Evolutionary conservation across 805 yeast species (phyloP).

Genomic region (Saturnispora halmiae): DNA sequence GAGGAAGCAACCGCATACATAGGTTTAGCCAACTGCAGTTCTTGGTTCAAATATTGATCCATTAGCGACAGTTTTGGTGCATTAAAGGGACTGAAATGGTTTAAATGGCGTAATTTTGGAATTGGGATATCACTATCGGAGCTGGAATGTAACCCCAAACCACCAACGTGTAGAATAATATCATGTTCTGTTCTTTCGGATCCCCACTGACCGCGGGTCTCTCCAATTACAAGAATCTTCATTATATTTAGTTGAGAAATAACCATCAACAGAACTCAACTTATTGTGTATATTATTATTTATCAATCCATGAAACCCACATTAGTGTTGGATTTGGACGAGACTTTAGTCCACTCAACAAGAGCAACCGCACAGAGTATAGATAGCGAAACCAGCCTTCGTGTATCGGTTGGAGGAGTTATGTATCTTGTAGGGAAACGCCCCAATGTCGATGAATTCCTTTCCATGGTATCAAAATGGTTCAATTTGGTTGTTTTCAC

Average conservation of each 20-base stretch:
- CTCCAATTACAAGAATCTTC: constrained; percentile 1
- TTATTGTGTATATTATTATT: not conserved
- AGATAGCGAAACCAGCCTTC: not conserved
- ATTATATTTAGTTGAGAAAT: constrained; percentile 23
- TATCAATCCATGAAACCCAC: constrained; percentile 26
- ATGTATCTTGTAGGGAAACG: constrained; percentile 85
- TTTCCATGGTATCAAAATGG: constrained; percentile 75
- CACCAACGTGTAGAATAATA: constrained; percentile 4
- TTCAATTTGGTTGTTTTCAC: constrained; percentile 86
- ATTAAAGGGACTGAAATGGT: constrained; percentile 51
- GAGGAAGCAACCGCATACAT: constrained; percentile 74
- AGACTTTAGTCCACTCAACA: constrained; percentile 80
- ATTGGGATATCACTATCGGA: not conserved
- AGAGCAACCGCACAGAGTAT: not conserved
- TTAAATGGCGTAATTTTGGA: constrained; percentile 6
- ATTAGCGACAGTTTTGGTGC: constrained; percentile 37
- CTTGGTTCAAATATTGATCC: constrained; percentile 38
- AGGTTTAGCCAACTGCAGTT: constrained; percentile 40
- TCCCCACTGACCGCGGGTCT: constrained; percentile 5
- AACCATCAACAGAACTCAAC: too few species aligned
- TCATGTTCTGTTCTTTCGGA: not conserved
- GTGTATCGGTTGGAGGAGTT: constrained; percentile 6
- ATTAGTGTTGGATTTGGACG: constrained; percentile 83
- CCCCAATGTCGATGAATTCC: constrained; percentile 82
- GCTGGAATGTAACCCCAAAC: constrained; percentile 2